Percentiles rank a stretch among this genome's conserved stretches.
phyloP scores from a whole-genome alignment of 1,284 basidiomycete species.

The Papiliotrema terrestris region DNA sequence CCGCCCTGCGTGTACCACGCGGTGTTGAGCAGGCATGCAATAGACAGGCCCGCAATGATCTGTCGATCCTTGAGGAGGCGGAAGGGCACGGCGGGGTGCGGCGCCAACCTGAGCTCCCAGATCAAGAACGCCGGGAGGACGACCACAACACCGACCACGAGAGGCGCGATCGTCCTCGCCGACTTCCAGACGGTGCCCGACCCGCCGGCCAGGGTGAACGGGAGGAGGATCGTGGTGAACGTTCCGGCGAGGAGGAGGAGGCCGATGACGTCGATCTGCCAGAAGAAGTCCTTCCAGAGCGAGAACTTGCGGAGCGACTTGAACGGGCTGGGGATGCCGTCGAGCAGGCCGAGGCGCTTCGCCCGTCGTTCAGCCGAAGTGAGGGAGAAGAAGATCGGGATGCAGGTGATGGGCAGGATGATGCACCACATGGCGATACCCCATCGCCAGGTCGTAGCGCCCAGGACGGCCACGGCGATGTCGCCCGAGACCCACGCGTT shows the following conservation, averaged over 20 bases:
- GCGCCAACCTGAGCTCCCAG: conserved; percentile 46
- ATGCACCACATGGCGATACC: conserved; percentile 10
- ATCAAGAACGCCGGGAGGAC: conserved; percentile 44
- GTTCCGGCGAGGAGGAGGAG: conserved; percentile 43
- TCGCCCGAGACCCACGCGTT: conserved; percentile 17
- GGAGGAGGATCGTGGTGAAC: conserved; percentile 46
- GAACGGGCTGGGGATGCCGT: conserved; percentile 35
- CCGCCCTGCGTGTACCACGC: conserved; percentile 46
- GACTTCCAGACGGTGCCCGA: conserved; percentile 32
- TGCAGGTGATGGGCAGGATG: conserved; percentile 18
- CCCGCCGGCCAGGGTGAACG: conserved; percentile 48
- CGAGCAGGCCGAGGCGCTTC: conserved; percentile 30
- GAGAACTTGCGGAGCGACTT: conserved; percentile 7
- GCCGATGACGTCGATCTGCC: conserved; percentile 48
- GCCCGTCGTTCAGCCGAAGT: conserved; percentile 36
- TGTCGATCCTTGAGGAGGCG: conserved; percentile 45
- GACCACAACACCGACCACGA: conserved; percentile 47
- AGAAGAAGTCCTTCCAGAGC: conserved; percentile 45
- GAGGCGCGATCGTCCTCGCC: conserved; percentile 45
- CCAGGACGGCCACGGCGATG: background rate
- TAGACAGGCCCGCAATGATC: conserved; percentile 43
- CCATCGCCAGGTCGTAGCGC: conserved; percentile 1
- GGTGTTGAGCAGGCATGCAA: conserved; percentile 48
- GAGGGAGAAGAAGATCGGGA: conserved; percentile 43
- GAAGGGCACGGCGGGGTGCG: conserved; percentile 48